Evolutionary conservation across 1,284 basidiomycete species (phyloP).

Genomic region (Leccinum subfulvum): DNA sequence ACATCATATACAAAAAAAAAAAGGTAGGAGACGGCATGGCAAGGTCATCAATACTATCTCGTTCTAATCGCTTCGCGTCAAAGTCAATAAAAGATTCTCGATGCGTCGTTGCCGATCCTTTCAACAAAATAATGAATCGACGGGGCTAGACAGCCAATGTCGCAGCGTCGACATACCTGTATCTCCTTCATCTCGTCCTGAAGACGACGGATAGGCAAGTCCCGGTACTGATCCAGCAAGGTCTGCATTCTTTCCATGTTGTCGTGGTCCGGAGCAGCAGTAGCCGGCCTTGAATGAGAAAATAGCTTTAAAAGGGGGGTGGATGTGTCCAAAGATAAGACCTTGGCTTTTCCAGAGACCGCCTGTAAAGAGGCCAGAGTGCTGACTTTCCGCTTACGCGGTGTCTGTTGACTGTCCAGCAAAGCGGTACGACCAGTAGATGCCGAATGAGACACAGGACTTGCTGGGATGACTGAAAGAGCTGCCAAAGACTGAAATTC

Average conservation of each 20-base stretch:
- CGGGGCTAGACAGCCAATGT: conserved; percentile 1
- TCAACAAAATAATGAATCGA: neutral
- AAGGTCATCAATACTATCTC: neutral
- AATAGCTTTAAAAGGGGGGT: conserved; percentile 33
- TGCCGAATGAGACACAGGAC: conserved; percentile 14
- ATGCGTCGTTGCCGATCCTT: conserved; percentile 79
- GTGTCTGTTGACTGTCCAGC: conserved; percentile 14
- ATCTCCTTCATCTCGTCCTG: conserved; percentile 80
- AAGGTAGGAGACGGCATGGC: neutral
- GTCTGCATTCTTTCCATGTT: conserved; percentile 56
- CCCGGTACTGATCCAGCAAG: conserved; percentile 59
- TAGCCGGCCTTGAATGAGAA: conserved; percentile 17
- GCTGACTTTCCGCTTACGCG: conserved; percentile 31
- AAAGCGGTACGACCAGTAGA: conserved; percentile 4
- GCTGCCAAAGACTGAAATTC: conserved; percentile 11
- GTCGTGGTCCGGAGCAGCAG: conserved; percentile 34
- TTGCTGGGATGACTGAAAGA: conserved; percentile 15
- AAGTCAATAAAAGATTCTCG: conserved; percentile 60
- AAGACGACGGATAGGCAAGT: conserved; percentile 60
- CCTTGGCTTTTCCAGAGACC: conserved; percentile 28
- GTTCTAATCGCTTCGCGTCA: conserved; percentile 49
- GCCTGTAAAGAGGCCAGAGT: conserved; percentile 28
- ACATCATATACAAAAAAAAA: too few species aligned
- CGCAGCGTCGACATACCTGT: conserved; percentile 46
- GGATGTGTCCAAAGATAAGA: conserved; percentile 31